phyloP scores from a whole-genome alignment of 176 grass and related monocot species.

The Areca catechu region DNA sequence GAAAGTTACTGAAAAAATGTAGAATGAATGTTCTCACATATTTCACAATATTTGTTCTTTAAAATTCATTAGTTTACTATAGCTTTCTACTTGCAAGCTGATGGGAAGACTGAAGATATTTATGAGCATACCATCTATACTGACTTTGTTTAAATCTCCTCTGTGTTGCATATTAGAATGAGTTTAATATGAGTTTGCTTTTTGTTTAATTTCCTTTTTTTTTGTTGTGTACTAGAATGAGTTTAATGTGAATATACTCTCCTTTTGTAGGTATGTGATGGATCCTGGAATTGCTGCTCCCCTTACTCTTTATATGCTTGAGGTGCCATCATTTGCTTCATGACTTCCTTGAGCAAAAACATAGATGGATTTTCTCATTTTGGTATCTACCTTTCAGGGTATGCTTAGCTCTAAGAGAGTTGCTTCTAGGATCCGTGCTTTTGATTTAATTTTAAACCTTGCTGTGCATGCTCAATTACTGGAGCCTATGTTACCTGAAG shows the following conservation, averaged over 20 bases:
- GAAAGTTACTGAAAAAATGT: too few relatives aligned
- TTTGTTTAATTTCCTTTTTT: too few relatives aligned
- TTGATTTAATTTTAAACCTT: slow-evolving; percentile 95
- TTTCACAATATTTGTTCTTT: too few relatives aligned
- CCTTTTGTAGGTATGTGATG: slow-evolving; percentile 83
- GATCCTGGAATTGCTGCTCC: slow-evolving; percentile 75
- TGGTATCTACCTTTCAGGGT: slow-evolving; percentile 42
- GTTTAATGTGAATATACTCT: slow-evolving; percentile 4
- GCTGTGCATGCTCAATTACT: slow-evolving; percentile 87
- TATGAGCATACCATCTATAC: too few relatives aligned
- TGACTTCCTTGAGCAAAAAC: slow-evolving; percentile 1
- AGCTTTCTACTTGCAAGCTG: too few relatives aligned
- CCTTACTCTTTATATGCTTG: slow-evolving; percentile 94
- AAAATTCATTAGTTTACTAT: too few relatives aligned
- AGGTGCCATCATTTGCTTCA: slow-evolving; percentile 35
- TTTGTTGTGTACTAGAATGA: too few relatives aligned
- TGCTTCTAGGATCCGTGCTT: slow-evolving; percentile 71
- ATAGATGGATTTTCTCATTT: slow-evolving; percentile 21
- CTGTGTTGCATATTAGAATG: too few relatives aligned
- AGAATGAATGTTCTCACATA: too few relatives aligned
- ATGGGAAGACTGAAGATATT: too few relatives aligned
- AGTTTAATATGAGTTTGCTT: too few relatives aligned
- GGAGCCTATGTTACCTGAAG: slow-evolving; percentile 83
- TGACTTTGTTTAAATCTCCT: too few relatives aligned
- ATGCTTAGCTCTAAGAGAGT: slow-evolving; percentile 77